Evolutionary conservation across 2,329 filamentous ascomycete genomes (phyloP), one percentile per base, ranked within the genome.

Genomic region (Aspergillus piperis): DNA sequence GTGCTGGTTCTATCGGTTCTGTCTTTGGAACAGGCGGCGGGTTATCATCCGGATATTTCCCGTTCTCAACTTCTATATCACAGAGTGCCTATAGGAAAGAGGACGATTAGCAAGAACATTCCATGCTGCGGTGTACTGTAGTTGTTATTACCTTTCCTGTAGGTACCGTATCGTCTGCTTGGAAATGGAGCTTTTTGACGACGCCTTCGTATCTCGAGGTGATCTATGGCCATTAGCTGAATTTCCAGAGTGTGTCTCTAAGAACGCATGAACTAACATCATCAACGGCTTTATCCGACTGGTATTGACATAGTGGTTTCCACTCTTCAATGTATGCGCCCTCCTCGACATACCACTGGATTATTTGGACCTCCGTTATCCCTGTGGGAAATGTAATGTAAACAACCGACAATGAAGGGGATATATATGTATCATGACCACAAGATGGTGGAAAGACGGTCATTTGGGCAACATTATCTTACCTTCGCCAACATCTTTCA

Each of bases 341-440:
- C 53, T 96, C 92, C 78, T 97, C 90, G 66, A 99, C 94, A 75
- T 98, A 99, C 95, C 95, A 99, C 81, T 99, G 95, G 71, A 98
- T 98, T 71, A 99, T 91, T 78, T 99, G 95, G 73, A 95, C 96
- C 80, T 99, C 95, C 74, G 95, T 93, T 71, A 98, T 99, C 58
- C 95, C 95, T 95, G 52, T 23, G 47, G n/a, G 55, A n/a, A 10
- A 50, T 61, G 19, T 21, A 8, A 15, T 44, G 62, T 69, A 47
- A 72, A 64, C 57, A 59, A 69, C 47, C 7, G 59, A 58, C 17
- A 27, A 5, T 3, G 21, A 5, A n/a, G 25, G 25, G 25, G 8
- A 27, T 27, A 27, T 27, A 8, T 27, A 27, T 27, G 25, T 27
- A 8, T 27, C 25, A 27, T 27, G 25, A 27, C 25, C 25, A 27